A percentile compares a stretch with the other conserved stretches of the same genome.
Conservation (phyloP, 1,139 yeast genomes). For the Pneumocystis murina region DNA sequence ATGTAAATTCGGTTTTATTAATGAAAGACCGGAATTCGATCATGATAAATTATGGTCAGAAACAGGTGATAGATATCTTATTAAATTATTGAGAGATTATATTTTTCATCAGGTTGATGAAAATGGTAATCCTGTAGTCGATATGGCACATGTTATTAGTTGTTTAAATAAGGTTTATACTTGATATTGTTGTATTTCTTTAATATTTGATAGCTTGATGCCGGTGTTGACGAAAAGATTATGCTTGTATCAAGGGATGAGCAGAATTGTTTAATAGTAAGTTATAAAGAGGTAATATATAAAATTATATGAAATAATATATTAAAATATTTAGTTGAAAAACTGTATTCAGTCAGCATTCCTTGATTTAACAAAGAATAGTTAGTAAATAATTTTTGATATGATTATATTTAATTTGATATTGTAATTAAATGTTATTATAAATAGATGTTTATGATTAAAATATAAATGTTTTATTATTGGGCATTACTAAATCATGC, state of each 20-base stretch:
- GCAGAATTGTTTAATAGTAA: slow-evolving; percentile 60
- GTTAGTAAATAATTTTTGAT: not conserved
- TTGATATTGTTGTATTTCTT: not conserved
- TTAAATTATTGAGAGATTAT: slow-evolving; percentile 66
- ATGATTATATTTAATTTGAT: not conserved
- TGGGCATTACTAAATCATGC: not conserved
- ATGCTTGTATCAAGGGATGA: slow-evolving; percentile 73
- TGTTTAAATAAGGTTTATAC: slow-evolving; percentile 46
- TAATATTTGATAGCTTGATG: slow-evolving; percentile 39
- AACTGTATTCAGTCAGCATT: slow-evolving; percentile 48
- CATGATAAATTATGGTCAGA: slow-evolving; percentile 53
- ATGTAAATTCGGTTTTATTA: slow-evolving; percentile 63
- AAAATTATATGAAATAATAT: not conserved
- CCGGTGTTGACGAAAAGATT: slow-evolving; percentile 74
- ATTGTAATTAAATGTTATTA: not conserved
- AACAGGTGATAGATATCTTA: slow-evolving; percentile 59
- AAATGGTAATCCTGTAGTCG: slow-evolving; percentile 60
- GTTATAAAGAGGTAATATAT: slow-evolving; percentile 42
- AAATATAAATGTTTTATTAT: not conserved
- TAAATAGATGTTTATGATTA: not conserved
- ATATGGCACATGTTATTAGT: slow-evolving; percentile 65
- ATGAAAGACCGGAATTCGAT: slow-evolving; percentile 57
- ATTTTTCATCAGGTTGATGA: slow-evolving; percentile 77
- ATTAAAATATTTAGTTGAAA: slow-evolving; percentile 55
- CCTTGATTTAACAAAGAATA: not conserved